These are phyloP conservation scores for Uncinocarpus reesii DNA, from an alignment of 2,329 filamentous ascomycete species.

Conservation along the genomic window DNA sequence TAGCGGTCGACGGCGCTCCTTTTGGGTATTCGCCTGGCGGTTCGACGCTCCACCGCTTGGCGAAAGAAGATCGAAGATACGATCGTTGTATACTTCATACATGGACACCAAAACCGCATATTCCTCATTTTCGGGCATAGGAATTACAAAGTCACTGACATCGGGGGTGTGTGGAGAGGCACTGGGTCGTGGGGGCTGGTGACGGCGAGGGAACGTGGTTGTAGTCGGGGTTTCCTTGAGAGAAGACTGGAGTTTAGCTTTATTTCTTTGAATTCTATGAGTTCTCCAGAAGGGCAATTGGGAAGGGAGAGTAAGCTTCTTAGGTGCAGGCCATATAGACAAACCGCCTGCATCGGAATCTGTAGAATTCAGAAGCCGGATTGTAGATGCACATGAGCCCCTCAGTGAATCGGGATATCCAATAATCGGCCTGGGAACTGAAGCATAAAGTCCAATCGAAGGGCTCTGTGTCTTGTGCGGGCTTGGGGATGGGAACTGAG, in stretches of 20 bases:
- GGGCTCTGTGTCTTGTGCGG: constrained; percentile 17
- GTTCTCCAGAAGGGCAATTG: constrained; percentile 24
- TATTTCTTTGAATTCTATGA: constrained; percentile 20
- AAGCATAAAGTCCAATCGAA: constrained; percentile 17
- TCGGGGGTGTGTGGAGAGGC: constrained; percentile 63
- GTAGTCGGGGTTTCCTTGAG: constrained; percentile 49
- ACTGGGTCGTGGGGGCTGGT: constrained; percentile 59
- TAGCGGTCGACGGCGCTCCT: constrained; percentile 65
- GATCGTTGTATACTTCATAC: constrained; percentile 99
- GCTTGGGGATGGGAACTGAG: constrained; percentile 23
- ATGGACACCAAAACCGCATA: constrained; percentile 88
- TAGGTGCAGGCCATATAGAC: constrained; percentile 5
- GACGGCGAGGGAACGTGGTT: constrained; percentile 45
- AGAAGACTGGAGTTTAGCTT: constrained; percentile 32
- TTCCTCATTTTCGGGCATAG: constrained; percentile 58
- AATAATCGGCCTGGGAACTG: constrained; percentile 12
- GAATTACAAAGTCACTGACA: constrained; percentile 58
- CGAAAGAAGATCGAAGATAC: constrained; percentile 84
- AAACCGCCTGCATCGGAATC: background rate
- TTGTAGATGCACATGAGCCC: constrained; percentile 13
- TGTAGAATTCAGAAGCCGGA: constrained; percentile 11
- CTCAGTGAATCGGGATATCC: constrained; percentile 9
- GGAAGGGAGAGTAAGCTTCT: constrained; percentile 14
- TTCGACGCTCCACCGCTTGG: constrained; percentile 34
- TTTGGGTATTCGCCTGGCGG: constrained; percentile 38